Evolutionary conservation across 2,329 filamentous ascomycete species (phyloP).

Genomic region (Cladosporium sp.): DNA sequence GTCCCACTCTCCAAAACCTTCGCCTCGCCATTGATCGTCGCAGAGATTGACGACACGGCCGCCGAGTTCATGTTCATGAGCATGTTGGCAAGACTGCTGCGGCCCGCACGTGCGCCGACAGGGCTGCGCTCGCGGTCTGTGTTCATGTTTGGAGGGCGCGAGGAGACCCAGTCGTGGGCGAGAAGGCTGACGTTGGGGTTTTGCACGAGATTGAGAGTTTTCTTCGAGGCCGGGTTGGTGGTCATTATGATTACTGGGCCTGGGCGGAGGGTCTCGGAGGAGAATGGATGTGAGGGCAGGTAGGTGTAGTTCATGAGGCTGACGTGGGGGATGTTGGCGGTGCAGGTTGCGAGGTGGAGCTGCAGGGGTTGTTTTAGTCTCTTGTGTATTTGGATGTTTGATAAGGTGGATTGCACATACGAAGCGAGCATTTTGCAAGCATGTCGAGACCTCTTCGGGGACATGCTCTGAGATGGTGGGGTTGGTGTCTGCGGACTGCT

Average conservation of each 20-base stretch:
- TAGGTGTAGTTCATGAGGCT: constrained; percentile 99
- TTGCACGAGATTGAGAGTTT: constrained; percentile 75
- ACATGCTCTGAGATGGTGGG: constrained; percentile 69
- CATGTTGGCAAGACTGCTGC: constrained; percentile 77
- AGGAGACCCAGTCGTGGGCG: constrained; percentile 98
- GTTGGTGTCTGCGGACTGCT: constrained; percentile 67
- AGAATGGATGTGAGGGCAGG: constrained; percentile 58
- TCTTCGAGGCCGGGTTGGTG: constrained; percentile 75
- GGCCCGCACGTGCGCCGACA: constrained; percentile 51
- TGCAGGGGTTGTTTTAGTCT: constrained; percentile 41
- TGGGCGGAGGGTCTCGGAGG: constrained; percentile 24
- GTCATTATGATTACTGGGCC: constrained; percentile 80
- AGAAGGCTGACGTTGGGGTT: constrained; percentile 90
- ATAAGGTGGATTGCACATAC: constrained; percentile 55
- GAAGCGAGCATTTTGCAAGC: constrained; percentile 92
- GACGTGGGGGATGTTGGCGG: constrained; percentile 80
- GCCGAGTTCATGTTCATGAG: constrained; percentile 90
- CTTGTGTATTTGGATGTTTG: constrained; percentile 16
- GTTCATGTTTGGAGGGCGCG: constrained; percentile 70
- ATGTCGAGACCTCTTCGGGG: constrained; percentile 83
- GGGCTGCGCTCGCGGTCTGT: constrained; percentile 60
- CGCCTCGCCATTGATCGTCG: constrained; percentile 90
- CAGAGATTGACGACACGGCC: constrained; percentile 82
- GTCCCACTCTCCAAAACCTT: constrained; percentile 70
- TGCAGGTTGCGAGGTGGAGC: constrained; percentile 94